Base-by-base conservation (phyloP, 2,329 filamentous ascomycete species). In the Penicillium frequentans region DNA sequence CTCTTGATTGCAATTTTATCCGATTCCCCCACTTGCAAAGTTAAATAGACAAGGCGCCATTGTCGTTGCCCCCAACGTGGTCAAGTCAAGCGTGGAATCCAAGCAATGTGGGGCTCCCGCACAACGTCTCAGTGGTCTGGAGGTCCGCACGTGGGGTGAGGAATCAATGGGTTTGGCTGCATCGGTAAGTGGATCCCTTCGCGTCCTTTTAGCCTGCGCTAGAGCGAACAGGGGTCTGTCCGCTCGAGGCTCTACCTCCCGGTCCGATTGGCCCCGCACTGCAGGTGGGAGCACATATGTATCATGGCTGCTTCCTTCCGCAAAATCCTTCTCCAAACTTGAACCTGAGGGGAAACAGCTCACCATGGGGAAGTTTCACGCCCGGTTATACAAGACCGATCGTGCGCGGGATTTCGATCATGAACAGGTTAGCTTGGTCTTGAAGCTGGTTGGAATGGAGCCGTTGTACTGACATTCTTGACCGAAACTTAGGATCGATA, bases 401-500 rank as follows among this genome's bases (percentile, higher is more conserved):
- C 74, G 75, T 39, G 75, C 75, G 49, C 65, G 73, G 58, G 75
- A 77, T 53, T 78, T 78, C 54, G 75, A 77, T 46, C 75, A 77
- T 68, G 75, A 77, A 63, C 73, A 74, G 64, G 71, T 26, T 26
- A 26, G 24, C 24, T 26, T 26, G 24, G 5, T 26, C 24, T 58
- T 21, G 21, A n/a, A 31, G 75, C n/a, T 6, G 31, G 31, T 26
- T 5, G 35, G 19, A n/a, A 43, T 43, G 35, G 29, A 21, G 27
- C 19, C 19, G 27, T 13, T 23, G 3, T 21, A n/a, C 29, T 48
- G 27, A 31, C 16, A 23, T 13, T 23, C 19, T 14, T 27, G 31
- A 31, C 31, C 5, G 1, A 31, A 31, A 33, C 1, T 11, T 24
- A 54, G 73, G 75, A 77, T 63, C 75, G 75, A 59, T 70, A 74